Evolutionary conservation across 768 basidiomycete species (phyloP).

Genomic region (Amanita brunnescens): DNA sequence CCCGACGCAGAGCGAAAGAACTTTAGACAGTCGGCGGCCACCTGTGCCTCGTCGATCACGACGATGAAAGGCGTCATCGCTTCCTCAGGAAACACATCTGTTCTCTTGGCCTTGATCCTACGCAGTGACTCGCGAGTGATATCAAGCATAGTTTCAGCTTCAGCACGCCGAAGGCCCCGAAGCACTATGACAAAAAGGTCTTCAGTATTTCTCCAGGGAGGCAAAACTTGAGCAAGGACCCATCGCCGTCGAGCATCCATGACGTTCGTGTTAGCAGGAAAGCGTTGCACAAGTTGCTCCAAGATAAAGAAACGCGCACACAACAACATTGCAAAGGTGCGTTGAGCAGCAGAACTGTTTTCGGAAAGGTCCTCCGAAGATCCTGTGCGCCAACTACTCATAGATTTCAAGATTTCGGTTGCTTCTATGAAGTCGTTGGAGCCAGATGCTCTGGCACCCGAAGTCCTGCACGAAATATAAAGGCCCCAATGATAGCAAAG

Average conservation of each 20-base stretch:
- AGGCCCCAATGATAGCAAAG: too few relatives aligned
- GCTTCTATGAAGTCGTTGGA: too few relatives aligned
- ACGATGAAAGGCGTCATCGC: not conserved
- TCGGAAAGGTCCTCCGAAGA: too few relatives aligned
- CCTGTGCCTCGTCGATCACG: not conserved
- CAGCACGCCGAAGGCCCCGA: not conserved
- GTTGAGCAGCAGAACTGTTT: too few relatives aligned
- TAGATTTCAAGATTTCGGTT: too few relatives aligned
- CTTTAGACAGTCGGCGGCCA: not conserved
- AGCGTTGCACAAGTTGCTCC: too few relatives aligned
- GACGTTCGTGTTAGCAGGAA: too few relatives aligned
- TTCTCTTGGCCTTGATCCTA: not conserved
- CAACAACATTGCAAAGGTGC: too few relatives aligned
- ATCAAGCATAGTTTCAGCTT: not conserved
- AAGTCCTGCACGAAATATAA: too few relatives aligned
- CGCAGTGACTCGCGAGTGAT: not conserved
- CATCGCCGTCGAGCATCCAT: conserved; percentile 2
- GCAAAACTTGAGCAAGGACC: conserved; percentile 10
- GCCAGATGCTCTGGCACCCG: too few relatives aligned
- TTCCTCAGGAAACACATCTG: not conserved
- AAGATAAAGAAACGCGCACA: too few relatives aligned
- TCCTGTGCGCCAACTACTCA: too few relatives aligned
- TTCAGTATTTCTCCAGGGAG: not conserved
- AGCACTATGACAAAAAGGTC: conserved; percentile 1
- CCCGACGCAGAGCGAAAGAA: not conserved